phyloP scores from a whole-genome alignment of 495 filamentous ascomycete genomes.

The Amorphotheca resinae region DNA sequence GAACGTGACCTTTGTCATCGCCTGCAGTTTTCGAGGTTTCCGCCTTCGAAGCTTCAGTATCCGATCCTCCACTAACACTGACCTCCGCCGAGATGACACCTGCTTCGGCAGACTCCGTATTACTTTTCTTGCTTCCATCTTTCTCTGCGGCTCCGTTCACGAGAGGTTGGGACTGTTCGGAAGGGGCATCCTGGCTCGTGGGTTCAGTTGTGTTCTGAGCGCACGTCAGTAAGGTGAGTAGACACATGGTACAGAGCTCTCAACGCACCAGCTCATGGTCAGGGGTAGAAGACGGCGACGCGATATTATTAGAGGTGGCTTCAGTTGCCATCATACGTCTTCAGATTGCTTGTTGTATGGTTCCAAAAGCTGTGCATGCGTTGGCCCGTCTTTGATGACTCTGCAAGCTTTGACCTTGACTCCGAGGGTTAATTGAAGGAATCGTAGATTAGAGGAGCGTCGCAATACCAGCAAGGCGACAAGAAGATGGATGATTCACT shows the following conservation, averaged over 20 bases:
- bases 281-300: conserved; percentile 36
- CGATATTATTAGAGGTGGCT: conserved; percentile 37
- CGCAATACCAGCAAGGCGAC: conserved; percentile 12
- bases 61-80: conserved; percentile 53
- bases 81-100: conserved; percentile 39
- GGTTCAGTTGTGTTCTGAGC: conserved; percentile 18
- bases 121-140: conserved; percentile 35
- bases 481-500: conserved; percentile 10
- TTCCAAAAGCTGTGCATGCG: conserved; percentile 23
- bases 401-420: conserved; percentile 9
- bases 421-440: conserved; percentile 3
- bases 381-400: conserved; percentile 18
- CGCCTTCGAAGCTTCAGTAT: conserved; percentile 48
- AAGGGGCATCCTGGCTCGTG: conserved; percentile 31
- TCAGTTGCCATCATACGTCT: conserved; percentile 47
- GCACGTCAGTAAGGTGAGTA: conserved; percentile 10
- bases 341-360: conserved; percentile 16
- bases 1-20: conserved; percentile 46
- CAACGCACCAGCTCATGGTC: conserved; percentile 34
- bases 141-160: conserved; percentile 31
- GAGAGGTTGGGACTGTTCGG: conserved; percentile 22
- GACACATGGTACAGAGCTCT: background rate
- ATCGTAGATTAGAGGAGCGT: conserved; percentile 5
- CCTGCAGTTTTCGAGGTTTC: conserved; percentile 36
- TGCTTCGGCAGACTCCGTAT: conserved; percentile 35